Evolutionary conservation across 345 rosid genomes (phyloP).

Genomic region (Heritiera fomes): DNA sequence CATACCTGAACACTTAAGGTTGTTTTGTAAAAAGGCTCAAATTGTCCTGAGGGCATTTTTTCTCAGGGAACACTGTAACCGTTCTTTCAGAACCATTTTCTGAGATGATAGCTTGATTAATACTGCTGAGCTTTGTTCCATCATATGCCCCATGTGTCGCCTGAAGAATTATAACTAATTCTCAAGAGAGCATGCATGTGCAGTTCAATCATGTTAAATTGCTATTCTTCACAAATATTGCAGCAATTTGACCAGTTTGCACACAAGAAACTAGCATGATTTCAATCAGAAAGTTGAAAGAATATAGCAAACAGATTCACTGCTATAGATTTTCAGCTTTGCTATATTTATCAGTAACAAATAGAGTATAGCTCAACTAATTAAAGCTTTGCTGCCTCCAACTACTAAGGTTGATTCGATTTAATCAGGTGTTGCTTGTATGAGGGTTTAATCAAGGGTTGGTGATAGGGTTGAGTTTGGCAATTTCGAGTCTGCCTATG

Average conservation of each 20-base stretch:
- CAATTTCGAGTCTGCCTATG: too few species aligned
- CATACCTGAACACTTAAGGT: constrained; percentile 70
- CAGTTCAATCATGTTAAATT: too few species aligned
- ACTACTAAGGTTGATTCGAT: background rate
- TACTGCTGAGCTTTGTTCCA: constrained; percentile 58
- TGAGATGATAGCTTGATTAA: constrained; percentile 73
- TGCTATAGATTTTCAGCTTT: background rate
- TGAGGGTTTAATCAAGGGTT: too few species aligned
- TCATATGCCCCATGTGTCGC: constrained; percentile 75
- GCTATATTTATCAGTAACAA: background rate
- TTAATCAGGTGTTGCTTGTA: background rate
- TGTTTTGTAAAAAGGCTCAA: constrained; percentile 86
- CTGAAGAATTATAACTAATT: constrained; percentile 31
- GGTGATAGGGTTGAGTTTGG: too few species aligned
- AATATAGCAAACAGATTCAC: background rate
- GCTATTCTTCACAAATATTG: background rate
- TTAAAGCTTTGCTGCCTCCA: background rate
- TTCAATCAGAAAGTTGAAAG: background rate
- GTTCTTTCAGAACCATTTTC: constrained; percentile 54
- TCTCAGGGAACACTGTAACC: constrained; percentile 75
- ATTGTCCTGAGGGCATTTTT: constrained; percentile 87
- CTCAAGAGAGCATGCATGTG: background rate
- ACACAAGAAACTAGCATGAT: background rate
- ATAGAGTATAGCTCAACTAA: background rate
- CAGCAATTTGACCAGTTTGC: background rate